phyloP scores from a whole-genome alignment of 148 eudicot species.

The Simmondsia chinensis region DNA sequence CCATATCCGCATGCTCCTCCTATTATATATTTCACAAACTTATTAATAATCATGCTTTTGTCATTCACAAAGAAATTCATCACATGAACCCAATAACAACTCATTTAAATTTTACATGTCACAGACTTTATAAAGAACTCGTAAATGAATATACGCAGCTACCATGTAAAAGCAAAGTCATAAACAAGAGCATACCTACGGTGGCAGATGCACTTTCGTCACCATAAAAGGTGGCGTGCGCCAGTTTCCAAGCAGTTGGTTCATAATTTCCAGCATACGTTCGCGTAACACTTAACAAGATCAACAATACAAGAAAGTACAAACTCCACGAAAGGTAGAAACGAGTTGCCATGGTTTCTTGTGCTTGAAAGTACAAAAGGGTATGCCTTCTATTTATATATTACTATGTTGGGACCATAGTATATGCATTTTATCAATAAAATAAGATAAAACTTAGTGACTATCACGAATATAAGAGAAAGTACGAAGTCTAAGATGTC shows the following conservation, averaged over 20 bases:
- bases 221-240: slow-evolving; percentile 79
- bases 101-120: neutral
- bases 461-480: slow-evolving; percentile 14
- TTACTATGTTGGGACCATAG: neutral
- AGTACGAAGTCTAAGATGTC: no score
- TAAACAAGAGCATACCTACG: slow-evolving; percentile 77
- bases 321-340: neutral
- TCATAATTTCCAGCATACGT: neutral
- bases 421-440: neutral
- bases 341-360: no score
- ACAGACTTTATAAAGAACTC: neutral
- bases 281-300: neutral
- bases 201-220: slow-evolving; percentile 60
- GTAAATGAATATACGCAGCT: neutral
- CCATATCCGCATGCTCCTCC: slow-evolving; percentile 97
- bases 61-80: no score
- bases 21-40: slow-evolving; percentile 2
- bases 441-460: slow-evolving; percentile 7
- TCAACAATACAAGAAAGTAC: no score
- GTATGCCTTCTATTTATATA: neutral
- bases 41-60: neutral
- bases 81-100: neutral
- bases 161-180: neutral
- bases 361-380: neutral
- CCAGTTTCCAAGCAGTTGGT: slow-evolving; percentile 34